Evolutionary conservation across 257 asterid species (phyloP).

Genomic region (Solanum neorickii): DNA sequence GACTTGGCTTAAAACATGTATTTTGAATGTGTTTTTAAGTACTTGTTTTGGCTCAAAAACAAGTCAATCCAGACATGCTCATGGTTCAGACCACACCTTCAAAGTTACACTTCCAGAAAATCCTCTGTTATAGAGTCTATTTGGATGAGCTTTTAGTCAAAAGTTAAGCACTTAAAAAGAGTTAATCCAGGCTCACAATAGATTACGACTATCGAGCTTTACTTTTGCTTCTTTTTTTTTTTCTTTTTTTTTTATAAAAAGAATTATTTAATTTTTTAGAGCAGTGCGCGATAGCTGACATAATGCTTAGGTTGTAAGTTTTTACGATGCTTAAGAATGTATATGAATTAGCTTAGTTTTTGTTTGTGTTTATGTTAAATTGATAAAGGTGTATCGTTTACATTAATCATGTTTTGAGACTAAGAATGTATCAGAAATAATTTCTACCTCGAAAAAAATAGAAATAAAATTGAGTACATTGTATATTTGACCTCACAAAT

Average conservation of each 20-base stretch:
- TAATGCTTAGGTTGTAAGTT: background rate
- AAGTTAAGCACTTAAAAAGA: background rate
- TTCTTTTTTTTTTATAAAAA: background rate
- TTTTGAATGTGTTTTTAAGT: background rate
- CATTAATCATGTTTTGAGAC: background rate
- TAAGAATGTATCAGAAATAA: too few species aligned
- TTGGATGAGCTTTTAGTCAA: background rate
- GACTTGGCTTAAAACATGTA: background rate
- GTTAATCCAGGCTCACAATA: background rate
- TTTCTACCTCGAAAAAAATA: too few species aligned
- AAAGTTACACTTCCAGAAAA: background rate
- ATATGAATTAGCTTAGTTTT: background rate
- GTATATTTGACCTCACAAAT: too few species aligned
- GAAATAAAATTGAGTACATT: too few species aligned
- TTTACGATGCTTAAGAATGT: background rate
- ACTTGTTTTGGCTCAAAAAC: background rate
- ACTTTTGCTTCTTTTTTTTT: background rate
- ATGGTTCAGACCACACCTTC: background rate
- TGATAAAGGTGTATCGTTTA: background rate
- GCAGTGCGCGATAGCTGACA: background rate
- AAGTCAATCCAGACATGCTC: background rate
- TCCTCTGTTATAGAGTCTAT: background rate
- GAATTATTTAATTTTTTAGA: too few species aligned
- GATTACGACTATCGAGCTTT: background rate
- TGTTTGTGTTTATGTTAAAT: background rate